Percentiles rank a stretch among this genome's conserved stretches.
Evolutionary conservation across 78 protist genomes (phyloP).

Genomic region (Dictyostelium brefeldianum): DNA sequence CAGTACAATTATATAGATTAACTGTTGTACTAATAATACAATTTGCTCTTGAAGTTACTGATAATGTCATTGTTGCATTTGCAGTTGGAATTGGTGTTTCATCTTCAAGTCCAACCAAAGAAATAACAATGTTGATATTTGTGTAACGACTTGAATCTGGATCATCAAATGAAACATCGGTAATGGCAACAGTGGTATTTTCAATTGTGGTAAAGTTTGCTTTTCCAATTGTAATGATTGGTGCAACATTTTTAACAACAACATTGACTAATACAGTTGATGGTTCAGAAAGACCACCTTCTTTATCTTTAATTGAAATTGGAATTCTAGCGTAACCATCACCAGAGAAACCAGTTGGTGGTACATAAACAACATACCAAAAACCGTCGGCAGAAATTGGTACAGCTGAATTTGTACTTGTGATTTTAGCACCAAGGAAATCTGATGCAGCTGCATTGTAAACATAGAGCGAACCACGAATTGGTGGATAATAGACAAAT

Average conservation of each 20-base stretch:
- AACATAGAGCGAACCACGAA: background rate
- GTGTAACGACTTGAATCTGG: conserved; percentile 2
- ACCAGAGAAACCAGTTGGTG: background rate
- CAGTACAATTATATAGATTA: background rate
- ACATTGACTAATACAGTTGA: background rate
- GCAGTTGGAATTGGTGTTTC: background rate
- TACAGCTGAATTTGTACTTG: too few relatives aligned
- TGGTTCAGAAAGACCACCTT: background rate
- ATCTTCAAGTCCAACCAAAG: background rate
- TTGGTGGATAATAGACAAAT: background rate
- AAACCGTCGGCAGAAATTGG: background rate
- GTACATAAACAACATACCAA: background rate
- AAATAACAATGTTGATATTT: background rate
- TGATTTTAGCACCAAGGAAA: background rate
- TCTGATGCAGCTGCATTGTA: background rate
- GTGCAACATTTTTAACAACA: background rate
- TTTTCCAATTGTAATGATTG: background rate
- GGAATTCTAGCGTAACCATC: background rate
- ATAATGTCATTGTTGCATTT: background rate
- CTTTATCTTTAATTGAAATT: background rate
- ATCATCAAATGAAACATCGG: conserved; percentile 9
- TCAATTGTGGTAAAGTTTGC: background rate
- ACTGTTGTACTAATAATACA: background rate
- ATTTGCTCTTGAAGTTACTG: background rate
- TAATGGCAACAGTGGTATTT: background rate